A percentile compares a stretch with the other conserved stretches of the same genome.
These are phyloP conservation scores for Metschnikowia gelsemii DNA, from an alignment of 805 yeast species.

Conservation along the genomic window DNA sequence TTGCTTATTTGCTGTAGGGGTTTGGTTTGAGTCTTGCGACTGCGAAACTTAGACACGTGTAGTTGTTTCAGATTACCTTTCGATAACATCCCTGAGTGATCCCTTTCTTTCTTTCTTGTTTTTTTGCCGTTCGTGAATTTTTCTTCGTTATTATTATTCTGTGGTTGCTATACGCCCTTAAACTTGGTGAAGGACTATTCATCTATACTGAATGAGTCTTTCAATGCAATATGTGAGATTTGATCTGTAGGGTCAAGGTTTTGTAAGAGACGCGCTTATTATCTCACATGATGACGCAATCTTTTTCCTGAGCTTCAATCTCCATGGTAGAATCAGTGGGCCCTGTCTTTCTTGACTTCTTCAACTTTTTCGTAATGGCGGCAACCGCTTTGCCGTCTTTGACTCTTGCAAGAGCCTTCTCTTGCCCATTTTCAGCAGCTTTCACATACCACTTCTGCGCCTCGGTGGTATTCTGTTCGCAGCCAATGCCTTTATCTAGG, in stretches of 20 bases:
- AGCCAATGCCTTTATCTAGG: conserved; percentile 85
- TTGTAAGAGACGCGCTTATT: not conserved
- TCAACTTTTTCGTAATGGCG: conserved; percentile 31
- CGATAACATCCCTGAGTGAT: too few relatives aligned
- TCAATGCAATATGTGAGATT: not conserved
- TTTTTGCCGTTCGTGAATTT: not conserved
- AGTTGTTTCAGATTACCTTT: too few relatives aligned
- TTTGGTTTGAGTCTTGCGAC: not conserved
- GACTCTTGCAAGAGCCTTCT: conserved; percentile 36
- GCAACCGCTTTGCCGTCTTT: conserved; percentile 32
- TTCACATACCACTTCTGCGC: conserved; percentile 73
- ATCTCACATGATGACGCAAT: conserved; percentile 43
- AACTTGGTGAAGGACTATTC: not conserved
- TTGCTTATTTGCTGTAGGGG: not conserved
- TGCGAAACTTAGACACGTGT: too few relatives aligned
- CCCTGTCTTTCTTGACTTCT: conserved; percentile 13
- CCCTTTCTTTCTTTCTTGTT: too few relatives aligned
- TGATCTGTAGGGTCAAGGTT: not conserved
- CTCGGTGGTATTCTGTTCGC: conserved; percentile 52
- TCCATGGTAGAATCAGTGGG: conserved; percentile 1
- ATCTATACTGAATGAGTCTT: not conserved
- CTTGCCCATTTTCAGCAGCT: conserved; percentile 63
- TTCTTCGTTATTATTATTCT: not conserved
- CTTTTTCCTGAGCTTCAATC: conserved; percentile 36
- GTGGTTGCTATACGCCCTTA: too few relatives aligned